phyloP scores from a whole-genome alignment of 192 early-diverging fungal species.

The Entomortierella lignicola region DNA sequence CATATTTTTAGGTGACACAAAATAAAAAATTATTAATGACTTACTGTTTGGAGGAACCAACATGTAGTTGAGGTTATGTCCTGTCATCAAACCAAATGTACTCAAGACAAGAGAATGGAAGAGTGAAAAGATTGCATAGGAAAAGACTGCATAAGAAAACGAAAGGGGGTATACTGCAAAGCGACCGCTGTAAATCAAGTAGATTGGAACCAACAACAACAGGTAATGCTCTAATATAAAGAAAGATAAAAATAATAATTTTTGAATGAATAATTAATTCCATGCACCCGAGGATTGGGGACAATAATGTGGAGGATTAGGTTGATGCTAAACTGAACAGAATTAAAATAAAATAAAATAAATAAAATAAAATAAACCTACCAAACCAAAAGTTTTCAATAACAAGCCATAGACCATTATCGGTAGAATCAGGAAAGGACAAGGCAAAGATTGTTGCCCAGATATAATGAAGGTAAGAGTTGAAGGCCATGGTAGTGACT shows the following conservation, averaged over 20 bases:
- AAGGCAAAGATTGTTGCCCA: constrained; percentile 66
- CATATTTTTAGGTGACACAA: neutral
- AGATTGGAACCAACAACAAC: constrained; percentile 59
- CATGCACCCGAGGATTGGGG: no score
- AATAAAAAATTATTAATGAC: neutral
- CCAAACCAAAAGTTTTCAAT: constrained; percentile 67
- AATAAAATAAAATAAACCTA: constrained; percentile 11
- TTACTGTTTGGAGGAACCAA: constrained; percentile 65
- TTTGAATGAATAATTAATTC: no score
- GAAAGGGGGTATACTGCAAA: constrained; percentile 63
- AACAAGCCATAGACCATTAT: constrained; percentile 58
- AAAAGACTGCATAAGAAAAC: constrained; percentile 58
- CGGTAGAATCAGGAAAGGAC: constrained; percentile 60
- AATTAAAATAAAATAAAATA: neutral
- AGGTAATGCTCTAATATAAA: constrained; percentile 59
- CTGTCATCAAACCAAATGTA: constrained; percentile 58
- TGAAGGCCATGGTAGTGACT: constrained; percentile 55
- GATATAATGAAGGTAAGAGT: constrained; percentile 65
- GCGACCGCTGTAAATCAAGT: constrained; percentile 64
- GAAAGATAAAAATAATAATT: no score
- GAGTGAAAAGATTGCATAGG: constrained; percentile 59
- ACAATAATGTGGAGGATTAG: no score
- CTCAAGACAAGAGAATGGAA: constrained; percentile 64
- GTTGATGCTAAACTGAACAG: no score
- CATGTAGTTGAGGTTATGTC: constrained; percentile 67